phyloP scores from a whole-genome alignment of 305 asterid genomes.

The Nicotiana rustica region DNA sequence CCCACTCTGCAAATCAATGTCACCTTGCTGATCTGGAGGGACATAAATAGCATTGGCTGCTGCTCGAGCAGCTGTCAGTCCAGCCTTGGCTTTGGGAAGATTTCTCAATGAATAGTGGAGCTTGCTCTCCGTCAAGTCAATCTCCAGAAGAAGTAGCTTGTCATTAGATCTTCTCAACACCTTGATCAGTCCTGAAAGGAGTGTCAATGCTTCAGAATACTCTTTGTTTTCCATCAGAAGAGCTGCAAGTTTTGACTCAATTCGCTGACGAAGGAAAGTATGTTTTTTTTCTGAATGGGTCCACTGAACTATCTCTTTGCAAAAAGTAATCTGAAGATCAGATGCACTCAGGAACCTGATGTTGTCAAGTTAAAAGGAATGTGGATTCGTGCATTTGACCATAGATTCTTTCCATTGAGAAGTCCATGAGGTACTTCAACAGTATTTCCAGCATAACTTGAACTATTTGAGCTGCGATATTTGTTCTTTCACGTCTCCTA shows the following conservation, averaged over 20 bases:
- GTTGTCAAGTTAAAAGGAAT: too few species aligned
- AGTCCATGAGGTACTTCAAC: too few species aligned
- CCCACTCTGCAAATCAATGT: constrained; percentile 56
- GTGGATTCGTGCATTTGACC: too few species aligned
- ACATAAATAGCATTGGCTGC: constrained; percentile 56
- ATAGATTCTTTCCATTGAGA: too few species aligned
- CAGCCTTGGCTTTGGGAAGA: constrained; percentile 59
- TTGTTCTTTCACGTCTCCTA: too few species aligned
- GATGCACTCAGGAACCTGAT: constrained; percentile 34
- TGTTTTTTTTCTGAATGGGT: constrained; percentile 52
- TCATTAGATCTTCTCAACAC: constrained; percentile 56
- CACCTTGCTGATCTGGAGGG: constrained; percentile 58
- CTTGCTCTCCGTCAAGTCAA: constrained; percentile 57
- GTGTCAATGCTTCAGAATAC: constrained; percentile 51
- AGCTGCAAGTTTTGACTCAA: constrained; percentile 54
- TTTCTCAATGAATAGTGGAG: constrained; percentile 54
- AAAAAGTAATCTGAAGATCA: constrained; percentile 53
- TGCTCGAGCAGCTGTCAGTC: constrained; percentile 57
- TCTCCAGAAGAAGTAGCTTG: constrained; percentile 56
- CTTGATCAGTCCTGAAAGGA: constrained; percentile 52
- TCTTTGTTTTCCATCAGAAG: constrained; percentile 55
- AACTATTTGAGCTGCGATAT: too few species aligned
- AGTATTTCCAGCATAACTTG: too few species aligned
- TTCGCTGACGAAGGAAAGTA: constrained; percentile 57
- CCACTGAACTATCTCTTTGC: constrained; percentile 56